Percentiles rank a stretch among this genome's conserved stretches.
Evolutionary conservation across 2,329 filamentous ascomycete genomes (phyloP).

Genomic region (Talaromyces sp.): DNA sequence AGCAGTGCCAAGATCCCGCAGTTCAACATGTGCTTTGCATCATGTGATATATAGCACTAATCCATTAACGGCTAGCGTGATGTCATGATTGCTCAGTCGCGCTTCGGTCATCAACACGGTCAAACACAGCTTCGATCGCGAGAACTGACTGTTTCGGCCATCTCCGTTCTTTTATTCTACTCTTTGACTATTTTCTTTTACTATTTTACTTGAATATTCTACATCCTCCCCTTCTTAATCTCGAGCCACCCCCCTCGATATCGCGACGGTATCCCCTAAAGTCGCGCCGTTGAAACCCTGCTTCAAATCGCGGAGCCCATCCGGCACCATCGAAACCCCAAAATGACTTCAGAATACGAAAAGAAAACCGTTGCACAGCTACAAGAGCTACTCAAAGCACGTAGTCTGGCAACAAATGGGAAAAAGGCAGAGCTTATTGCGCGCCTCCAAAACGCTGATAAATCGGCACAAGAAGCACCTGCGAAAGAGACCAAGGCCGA

Average conservation of each 20-base stretch:
- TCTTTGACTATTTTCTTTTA: neutral
- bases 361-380: constrained; percentile 48
- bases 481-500: constrained; percentile 22
- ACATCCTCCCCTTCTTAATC: neutral
- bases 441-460: constrained; percentile 42
- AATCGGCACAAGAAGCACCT: constrained; percentile 5
- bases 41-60: neutral
- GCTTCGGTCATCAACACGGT: neutral
- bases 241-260: neutral
- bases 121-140: neutral
- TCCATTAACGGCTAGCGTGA: neutral
- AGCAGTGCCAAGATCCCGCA: no score
- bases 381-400: constrained; percentile 45
- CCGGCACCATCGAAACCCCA: neutral
- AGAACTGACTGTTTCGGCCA: neutral
- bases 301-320: neutral
- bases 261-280: neutral
- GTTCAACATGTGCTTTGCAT: neutral
- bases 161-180: neutral
- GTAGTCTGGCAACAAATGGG: constrained; percentile 42
- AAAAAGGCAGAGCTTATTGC: constrained; percentile 48
- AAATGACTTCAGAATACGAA: constrained; percentile 41
- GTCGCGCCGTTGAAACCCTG: neutral
- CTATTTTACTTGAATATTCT: neutral
- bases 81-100: neutral